Evolutionary conservation across 169 alveolate species (phyloP).

Genomic region (Perkinsus olseni): DNA sequence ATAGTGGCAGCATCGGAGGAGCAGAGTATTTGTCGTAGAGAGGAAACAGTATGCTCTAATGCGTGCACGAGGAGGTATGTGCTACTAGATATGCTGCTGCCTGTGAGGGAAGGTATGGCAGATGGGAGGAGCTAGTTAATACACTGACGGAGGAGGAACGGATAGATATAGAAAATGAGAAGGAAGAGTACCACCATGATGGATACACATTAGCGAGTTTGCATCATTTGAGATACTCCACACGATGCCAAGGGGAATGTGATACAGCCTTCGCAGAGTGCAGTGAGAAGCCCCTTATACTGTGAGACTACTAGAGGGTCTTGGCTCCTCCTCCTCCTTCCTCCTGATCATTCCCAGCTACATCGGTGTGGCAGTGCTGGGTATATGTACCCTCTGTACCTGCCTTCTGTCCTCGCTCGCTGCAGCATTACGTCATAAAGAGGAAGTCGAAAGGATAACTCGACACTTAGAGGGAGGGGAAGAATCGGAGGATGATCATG

Average conservation of each 20-base stretch:
- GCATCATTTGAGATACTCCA: neutral
- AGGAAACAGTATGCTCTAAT: neutral
- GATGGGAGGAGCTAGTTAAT: neutral
- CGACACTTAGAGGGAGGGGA: neutral
- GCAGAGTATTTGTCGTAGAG: neutral
- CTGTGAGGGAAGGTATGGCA: neutral
- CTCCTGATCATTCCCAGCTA: neutral
- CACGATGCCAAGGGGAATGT: neutral
- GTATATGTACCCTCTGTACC: neutral
- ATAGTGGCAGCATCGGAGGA: neutral
- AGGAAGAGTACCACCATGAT: neutral
- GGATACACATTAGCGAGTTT: neutral
- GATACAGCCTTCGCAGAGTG: neutral
- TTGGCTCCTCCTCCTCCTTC: neutral
- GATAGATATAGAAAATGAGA: neutral
- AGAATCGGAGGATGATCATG: neutral
- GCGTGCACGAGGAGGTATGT: neutral
- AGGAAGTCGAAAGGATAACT: neutral
- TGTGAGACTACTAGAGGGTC: neutral
- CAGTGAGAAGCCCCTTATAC: neutral
- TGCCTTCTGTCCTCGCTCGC: neutral
- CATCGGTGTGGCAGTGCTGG: neutral
- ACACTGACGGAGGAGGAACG: neutral
- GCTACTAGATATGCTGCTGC: neutral
- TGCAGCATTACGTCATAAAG: neutral